Conservation (phyloP, 768 basidiomycete genomes). For the Tylopilus sp. region DNA sequence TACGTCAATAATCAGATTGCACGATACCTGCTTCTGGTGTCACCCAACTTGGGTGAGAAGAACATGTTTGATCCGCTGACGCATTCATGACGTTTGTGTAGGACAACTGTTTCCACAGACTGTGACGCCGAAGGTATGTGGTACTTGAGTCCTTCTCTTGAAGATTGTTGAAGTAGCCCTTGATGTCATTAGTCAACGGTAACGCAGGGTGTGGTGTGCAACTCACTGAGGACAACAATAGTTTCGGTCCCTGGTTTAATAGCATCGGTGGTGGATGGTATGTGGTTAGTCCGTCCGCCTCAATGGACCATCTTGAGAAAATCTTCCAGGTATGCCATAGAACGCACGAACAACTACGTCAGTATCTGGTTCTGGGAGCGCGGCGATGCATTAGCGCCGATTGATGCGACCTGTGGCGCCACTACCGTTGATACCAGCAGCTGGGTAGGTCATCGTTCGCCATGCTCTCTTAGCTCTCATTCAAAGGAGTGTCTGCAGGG, state of each 20-base stretch:
- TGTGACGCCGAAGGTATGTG: constrained; percentile 23
- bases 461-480: neutral
- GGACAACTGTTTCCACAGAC: constrained; percentile 20
- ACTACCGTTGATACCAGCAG: neutral
- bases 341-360: constrained; percentile 33
- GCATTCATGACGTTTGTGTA: constrained; percentile 3
- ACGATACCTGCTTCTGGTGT: constrained; percentile 24
- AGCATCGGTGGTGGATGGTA: constrained; percentile 40
- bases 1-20: constrained; percentile 17
- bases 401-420: neutral
- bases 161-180: neutral
- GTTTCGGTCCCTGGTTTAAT: constrained; percentile 30
- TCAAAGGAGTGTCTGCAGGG: neutral
- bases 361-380: constrained; percentile 38
- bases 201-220: constrained; percentile 39
- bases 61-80: too few relatives aligned
- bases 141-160: neutral
- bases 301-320: neutral
- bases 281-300: neutral
- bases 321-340: constrained; percentile 37
- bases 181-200: constrained; percentile 17
- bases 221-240: constrained; percentile 20
- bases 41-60: constrained; percentile 24
- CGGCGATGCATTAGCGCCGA: neutral
- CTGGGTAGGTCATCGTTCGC: neutral